These are phyloP conservation scores for Pyricularia grisea DNA, from an alignment of 2,329 filamentous ascomycete species.

Conservation along the genomic window DNA sequence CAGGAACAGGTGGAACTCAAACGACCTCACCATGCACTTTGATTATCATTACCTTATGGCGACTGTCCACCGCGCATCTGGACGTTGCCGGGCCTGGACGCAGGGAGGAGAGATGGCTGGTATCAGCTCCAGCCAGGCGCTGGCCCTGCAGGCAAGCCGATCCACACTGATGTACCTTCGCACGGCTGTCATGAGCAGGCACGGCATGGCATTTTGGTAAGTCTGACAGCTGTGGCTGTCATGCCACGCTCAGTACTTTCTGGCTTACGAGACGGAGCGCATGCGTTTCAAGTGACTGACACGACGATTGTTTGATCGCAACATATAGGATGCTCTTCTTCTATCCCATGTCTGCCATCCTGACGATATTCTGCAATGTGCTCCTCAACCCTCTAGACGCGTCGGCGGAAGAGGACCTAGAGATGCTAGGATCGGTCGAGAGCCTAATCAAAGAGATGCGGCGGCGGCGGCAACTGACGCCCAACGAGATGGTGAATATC, in stretches of 20 bases:
- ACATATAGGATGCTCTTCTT: constrained; percentile 40
- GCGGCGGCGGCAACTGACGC: background rate
- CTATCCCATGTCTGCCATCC: constrained; percentile 44
- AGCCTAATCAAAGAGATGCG: constrained; percentile 31
- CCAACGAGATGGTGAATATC: constrained; percentile 8
- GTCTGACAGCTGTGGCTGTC: constrained; percentile 7
- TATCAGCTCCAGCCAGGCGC: constrained; percentile 33
- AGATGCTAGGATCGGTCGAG: constrained; percentile 31
- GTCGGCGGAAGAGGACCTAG: constrained; percentile 32
- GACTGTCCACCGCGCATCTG: constrained; percentile 45
- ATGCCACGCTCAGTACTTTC: background rate
- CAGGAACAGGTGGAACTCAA: background rate
- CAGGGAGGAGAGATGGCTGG: constrained; percentile 22
- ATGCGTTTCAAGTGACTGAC: background rate
- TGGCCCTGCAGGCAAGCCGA: constrained; percentile 46
- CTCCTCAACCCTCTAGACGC: constrained; percentile 35
- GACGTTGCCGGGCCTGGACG: constrained; percentile 35
- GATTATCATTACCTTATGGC: constrained; percentile 47
- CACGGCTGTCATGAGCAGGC: constrained; percentile 29
- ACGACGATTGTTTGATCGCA: background rate
- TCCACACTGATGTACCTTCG: constrained; percentile 41
- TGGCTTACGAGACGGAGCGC: background rate
- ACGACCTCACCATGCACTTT: constrained; percentile 28
- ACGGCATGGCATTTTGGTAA: constrained; percentile 40
- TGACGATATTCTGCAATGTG: constrained; percentile 46